These are phyloP conservation scores for Coemansia sp. DNA, from an alignment of 192 early-diverging fungal genomes.

Conservation along the genomic window DNA sequence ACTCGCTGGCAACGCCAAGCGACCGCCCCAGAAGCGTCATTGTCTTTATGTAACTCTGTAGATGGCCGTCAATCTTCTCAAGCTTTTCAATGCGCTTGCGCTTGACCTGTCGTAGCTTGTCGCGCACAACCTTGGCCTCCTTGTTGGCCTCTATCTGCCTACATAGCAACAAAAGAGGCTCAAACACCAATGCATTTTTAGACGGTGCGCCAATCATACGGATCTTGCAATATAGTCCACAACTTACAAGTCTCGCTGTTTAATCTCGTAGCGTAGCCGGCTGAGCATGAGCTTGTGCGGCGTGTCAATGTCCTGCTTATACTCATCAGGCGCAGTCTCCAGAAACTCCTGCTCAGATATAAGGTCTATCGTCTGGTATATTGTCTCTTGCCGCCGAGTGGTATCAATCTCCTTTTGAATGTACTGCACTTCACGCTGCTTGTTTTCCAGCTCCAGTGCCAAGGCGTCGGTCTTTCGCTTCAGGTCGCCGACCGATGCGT, in stretches of 20 bases:
- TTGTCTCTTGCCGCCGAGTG: conserved; percentile 42
- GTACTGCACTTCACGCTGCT: conserved; percentile 27
- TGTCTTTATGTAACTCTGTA: conserved; percentile 39
- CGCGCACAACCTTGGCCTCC: conserved; percentile 19
- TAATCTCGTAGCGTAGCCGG: conserved; percentile 45
- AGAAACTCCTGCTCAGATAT: conserved; percentile 25
- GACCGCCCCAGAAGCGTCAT: conserved; percentile 20
- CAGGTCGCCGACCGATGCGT: conserved; percentile 20
- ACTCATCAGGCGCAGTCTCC: conserved; percentile 31
- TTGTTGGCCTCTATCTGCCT: conserved; percentile 23
- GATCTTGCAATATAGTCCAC: neutral
- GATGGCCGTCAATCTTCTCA: conserved; percentile 37
- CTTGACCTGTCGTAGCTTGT: conserved; percentile 34
- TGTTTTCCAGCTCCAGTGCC: conserved; percentile 39
- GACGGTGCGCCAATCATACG: neutral
- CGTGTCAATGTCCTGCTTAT: conserved; percentile 15
- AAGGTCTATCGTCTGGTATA: conserved; percentile 47
- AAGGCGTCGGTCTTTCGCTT: conserved; percentile 31
- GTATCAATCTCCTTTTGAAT: conserved; percentile 42
- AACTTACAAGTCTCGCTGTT: conserved; percentile 31
- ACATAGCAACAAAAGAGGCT: neutral
- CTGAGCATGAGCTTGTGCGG: conserved; percentile 52
- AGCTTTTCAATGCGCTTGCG: conserved; percentile 40
- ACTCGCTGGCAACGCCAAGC: conserved; percentile 7
- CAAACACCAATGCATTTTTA: neutral